Evolutionary conservation across 2,329 filamentous ascomycete species (phyloP), one percentile per base, ranked within the genome.

Genomic region (Aphanoascus verrucosus): DNA sequence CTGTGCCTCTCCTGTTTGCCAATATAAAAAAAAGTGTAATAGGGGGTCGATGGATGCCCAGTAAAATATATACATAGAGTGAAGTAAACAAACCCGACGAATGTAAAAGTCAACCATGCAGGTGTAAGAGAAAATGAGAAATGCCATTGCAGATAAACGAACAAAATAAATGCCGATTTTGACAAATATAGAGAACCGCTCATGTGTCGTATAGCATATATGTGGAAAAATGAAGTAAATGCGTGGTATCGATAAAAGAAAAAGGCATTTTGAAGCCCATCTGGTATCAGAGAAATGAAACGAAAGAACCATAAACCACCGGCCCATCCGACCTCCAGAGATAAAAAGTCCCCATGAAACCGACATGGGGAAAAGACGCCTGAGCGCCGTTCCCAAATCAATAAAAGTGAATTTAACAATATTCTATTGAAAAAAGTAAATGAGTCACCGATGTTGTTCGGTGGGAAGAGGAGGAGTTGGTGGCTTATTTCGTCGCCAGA

Each of bases 401-500:
- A 37, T 17, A 2, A 20, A 31, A 35, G 45, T 19, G 38, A 17
- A 17, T 34, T 42, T 43, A 49, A 45, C 23, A 51, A 41, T 6
- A 53, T 42, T 43, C 41, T 54, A 31, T 46, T 11, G 19, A 17
- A 42, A 54, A 46, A 45, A n/a, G n/a, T n/a, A 37, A 49, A 32
- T 17, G 17, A 46, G 32, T 51, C 48, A 51, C 31, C 50, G 34
- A 34, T 20, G 45, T 41, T 52, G 49, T 14, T 46, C 50, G 49
- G 47, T 43, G 19, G 42, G 52, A 48, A 34, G 41, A 47, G 48
- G 49, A n/a, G 51, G 42, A 32, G 48, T 17, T 20, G 51, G 49
- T 37, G 54, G 55, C 38, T 55, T 55, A 53, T 57, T 58, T 44
- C 68, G 67, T 51, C 66, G 68, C 69, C 69, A 72, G 45, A 72